A percentile compares a stretch with the other conserved stretches of the same genome.
phyloP scores from a whole-genome alignment of 2,329 filamentous ascomycete genomes.

The Albifimbria verrucaria region DNA sequence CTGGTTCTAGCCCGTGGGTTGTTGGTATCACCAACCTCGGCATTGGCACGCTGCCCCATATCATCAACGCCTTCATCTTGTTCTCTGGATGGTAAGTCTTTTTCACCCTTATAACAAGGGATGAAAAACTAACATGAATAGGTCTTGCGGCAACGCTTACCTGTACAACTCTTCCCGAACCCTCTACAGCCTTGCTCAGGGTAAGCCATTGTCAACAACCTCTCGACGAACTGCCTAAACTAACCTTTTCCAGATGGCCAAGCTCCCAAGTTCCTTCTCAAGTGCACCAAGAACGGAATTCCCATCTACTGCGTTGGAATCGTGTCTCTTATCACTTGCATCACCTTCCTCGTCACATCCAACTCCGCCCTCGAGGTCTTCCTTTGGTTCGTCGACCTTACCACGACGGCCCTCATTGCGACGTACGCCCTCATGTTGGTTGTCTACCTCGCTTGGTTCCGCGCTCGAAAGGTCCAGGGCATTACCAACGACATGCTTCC shows the following conservation, averaged over 20 bases:
- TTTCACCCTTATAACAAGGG: neutral
- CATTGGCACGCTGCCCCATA: constrained; percentile 47
- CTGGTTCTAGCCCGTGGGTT: constrained; percentile 58
- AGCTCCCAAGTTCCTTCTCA: constrained; percentile 46
- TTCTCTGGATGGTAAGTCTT: constrained; percentile 36
- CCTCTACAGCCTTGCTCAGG: constrained; percentile 43
- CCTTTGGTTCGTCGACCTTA: constrained; percentile 52
- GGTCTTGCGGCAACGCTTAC: constrained; percentile 43
- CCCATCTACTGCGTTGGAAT: constrained; percentile 51
- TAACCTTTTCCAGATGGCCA: constrained; percentile 31
- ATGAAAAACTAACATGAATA: neutral
- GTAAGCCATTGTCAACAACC: constrained; percentile 6
- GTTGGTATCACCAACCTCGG: constrained; percentile 55
- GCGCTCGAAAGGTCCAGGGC: constrained; percentile 46
- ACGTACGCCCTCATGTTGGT: constrained; percentile 46
- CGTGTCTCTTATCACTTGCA: constrained; percentile 44
- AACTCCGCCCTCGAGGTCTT: constrained; percentile 44
- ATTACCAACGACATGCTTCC: constrained; percentile 43
- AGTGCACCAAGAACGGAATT: constrained; percentile 57
- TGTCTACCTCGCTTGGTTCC: constrained; percentile 41
- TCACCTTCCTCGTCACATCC: constrained; percentile 48
- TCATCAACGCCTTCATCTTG: constrained; percentile 61
- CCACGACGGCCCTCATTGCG: constrained; percentile 54
- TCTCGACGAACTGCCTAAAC: neutral
- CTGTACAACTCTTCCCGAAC: constrained; percentile 44